Evolutionary conservation across 2,329 filamentous ascomycete species (phyloP).

Genomic region (Cercospora beticola): DNA sequence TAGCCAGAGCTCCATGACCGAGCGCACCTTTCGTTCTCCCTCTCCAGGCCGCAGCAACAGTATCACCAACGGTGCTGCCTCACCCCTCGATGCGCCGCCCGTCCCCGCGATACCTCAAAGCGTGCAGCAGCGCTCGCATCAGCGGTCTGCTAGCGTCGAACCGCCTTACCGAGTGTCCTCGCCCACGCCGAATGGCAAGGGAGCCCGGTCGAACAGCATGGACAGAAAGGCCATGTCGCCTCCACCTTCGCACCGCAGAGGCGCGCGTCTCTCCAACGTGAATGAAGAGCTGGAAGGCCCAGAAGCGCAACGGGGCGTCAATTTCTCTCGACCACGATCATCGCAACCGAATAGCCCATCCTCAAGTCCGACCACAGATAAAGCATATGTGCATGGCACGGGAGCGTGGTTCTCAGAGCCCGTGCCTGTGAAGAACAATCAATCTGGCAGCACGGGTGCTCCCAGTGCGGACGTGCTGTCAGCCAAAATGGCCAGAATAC

Average conservation of each 20-base stretch:
- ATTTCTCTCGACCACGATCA: conserved; percentile 57
- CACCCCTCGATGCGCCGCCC: conserved; percentile 58
- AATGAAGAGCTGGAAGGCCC: conserved; percentile 43
- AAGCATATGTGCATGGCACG: conserved; percentile 35
- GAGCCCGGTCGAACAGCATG: conserved; percentile 36
- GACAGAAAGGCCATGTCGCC: conserved; percentile 29
- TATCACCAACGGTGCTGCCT: conserved; percentile 28
- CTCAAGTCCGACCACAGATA: conserved; percentile 22
- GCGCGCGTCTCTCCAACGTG: conserved; percentile 44
- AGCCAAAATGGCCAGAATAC: conserved; percentile 25
- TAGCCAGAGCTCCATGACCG: conserved; percentile 81
- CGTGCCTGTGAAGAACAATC: conserved; percentile 46
- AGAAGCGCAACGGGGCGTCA: conserved; percentile 45
- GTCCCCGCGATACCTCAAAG: conserved; percentile 65
- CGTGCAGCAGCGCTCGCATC: conserved; percentile 33
- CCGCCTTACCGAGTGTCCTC: conserved; percentile 48
- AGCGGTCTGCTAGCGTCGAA: conserved; percentile 54
- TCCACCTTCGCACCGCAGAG: conserved; percentile 21
- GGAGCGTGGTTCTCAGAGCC: conserved; percentile 61
- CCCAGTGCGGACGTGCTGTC: conserved; percentile 17
- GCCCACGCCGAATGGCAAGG: conserved; percentile 37
- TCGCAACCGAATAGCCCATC: conserved; percentile 39
- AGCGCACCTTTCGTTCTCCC: conserved; percentile 79
- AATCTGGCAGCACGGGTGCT: conserved; percentile 7
- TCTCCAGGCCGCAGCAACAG: conserved; percentile 56